Base-by-base conservation (phyloP, 2,329 filamentous ascomycete genomes). In the Geoglossum cookeanum region DNA sequence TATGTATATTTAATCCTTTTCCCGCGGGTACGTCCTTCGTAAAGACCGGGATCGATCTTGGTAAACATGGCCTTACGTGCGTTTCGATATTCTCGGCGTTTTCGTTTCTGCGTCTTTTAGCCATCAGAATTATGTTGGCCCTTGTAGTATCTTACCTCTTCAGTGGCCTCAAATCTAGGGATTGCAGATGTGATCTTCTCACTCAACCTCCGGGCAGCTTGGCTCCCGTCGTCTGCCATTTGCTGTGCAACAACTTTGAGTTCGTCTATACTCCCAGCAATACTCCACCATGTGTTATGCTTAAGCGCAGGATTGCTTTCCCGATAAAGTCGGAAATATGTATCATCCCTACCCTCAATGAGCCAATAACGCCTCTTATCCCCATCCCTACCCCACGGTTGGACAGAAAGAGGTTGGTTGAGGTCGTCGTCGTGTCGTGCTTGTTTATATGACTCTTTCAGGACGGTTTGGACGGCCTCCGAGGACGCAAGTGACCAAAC, bases 1-100 rank as follows among this genome's bases (percentile, higher is more conserved):
- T 87, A 98, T 0, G 88, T 98, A 67, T 98, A 98, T 69, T 90
- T 94, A 72, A 94, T 85, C 60, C 91, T 85, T 74, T 98, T 97
- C 58, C 92, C 92, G 59, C 92, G 82, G 4, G 94, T 98, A 56
- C 92, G 87, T 55, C 92, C 92, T 72, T 98, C 92, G 68, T 98
- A 98, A 58, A 94, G 75, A 3, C 89, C 89, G 8, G 85, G 84
- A 63, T 95, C 90, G 4, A 89, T 88, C 4, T 89, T 81, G 62
- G 85, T 79, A 71, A 97, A 97, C 59, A 86, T 84, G 60, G 91
- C 87, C 66, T 91, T 91, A 61, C 87, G 87, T 64, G 81, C 78
- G 66, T 87, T 80, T 15, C 92, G 84, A 65, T 98, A 97, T 65
- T 98, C 92, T 58, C 92, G 85, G 49, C 90, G 85, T 69, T 84